Base-by-base conservation (phyloP, 306 rosid genomes). In the Dalbergia oliveri region DNA sequence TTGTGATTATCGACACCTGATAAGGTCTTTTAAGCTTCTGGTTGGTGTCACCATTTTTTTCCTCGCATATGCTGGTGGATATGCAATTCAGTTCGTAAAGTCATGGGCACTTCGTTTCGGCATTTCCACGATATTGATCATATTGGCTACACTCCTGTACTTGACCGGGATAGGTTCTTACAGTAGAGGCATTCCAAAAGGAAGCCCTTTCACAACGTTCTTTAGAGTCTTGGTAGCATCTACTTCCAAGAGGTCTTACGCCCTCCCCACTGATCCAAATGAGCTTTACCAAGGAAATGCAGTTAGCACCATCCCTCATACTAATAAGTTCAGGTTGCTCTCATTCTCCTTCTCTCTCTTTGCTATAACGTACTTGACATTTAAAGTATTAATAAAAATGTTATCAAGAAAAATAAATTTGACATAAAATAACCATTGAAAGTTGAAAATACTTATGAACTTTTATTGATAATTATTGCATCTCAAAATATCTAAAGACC, bases 71-170 rank as follows among this genome's bases (percentile, higher is more conserved):
- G 35, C 35, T 16, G 89, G 84, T 49, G 63, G 49, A 33, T 26
- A 73, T 33, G 78, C 78, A 15, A 19, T 69, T 79, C 34, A 66
- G 3, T 56, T 8, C 37, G 21, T 78, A 14, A 85, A 73, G 13
- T 73, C 86, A n/a, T 82, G 84, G 84, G 59, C 66, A 11, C 6
- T 74, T 33, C 76, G 37, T 23, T 86, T 68, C 63, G 84, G 71
- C 0, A 67, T 82, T 39, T 54, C 82, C 6, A 73, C 84, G 0
- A 49, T 75, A 6, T 34, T 15, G 43, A 56, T 60, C 11, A 76
- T 11, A 12, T 9, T 74, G 9, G 76, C 84, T 51, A 75, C 79
- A 1, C 6, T 69, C 57, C 10, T 82, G 26, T 82, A 82, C 79
- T 44, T 74, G 47, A 82, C 63, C 41, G 67, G 86, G 43, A 53